A percentile compares a stretch with the other conserved stretches of the same genome.
These are phyloP conservation scores for Phytophthora quininea DNA, from an alignment of 352 stramenopile species.

Conservation along the genomic window DNA sequence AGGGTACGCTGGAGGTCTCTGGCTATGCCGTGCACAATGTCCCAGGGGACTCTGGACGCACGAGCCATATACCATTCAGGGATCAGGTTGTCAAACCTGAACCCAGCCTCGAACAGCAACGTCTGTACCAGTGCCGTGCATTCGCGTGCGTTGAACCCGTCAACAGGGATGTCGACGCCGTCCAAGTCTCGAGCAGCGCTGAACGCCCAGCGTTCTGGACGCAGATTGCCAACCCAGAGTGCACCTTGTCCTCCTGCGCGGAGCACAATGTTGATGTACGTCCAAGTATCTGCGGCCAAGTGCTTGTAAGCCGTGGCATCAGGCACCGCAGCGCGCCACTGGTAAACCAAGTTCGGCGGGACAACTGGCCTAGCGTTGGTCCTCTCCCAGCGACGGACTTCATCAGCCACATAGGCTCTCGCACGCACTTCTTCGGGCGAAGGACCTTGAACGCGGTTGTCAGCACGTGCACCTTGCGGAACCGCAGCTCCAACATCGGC, in stretches of 20 bases:
- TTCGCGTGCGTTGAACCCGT: neutral
- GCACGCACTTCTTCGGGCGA: neutral
- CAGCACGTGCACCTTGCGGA: too few relatives aligned
- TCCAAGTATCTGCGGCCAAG: neutral
- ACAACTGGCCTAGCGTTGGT: neutral
- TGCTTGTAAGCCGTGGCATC: neutral
- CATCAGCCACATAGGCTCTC: neutral
- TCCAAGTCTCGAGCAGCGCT: neutral
- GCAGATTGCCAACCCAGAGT: neutral
- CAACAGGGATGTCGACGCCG: neutral
- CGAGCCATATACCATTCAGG: neutral
- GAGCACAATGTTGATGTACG: neutral
- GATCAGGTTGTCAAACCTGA: neutral
- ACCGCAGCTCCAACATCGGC: neutral
- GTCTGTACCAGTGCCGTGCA: neutral
- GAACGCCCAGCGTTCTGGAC: neutral
- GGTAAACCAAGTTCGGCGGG: neutral
- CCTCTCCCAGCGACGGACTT: neutral
- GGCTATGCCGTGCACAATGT: too few relatives aligned
- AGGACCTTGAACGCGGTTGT: neutral
- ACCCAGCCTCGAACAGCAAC: neutral
- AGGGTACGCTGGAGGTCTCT: too few relatives aligned
- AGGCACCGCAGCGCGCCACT: too few relatives aligned
- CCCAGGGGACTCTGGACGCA: neutral
- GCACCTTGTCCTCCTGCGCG: too few relatives aligned